Percentiles rank a stretch among this genome's conserved stretches.
Conservation (phyloP, 2,329 filamentous ascomycete species). For the Monascus ruber region DNA sequence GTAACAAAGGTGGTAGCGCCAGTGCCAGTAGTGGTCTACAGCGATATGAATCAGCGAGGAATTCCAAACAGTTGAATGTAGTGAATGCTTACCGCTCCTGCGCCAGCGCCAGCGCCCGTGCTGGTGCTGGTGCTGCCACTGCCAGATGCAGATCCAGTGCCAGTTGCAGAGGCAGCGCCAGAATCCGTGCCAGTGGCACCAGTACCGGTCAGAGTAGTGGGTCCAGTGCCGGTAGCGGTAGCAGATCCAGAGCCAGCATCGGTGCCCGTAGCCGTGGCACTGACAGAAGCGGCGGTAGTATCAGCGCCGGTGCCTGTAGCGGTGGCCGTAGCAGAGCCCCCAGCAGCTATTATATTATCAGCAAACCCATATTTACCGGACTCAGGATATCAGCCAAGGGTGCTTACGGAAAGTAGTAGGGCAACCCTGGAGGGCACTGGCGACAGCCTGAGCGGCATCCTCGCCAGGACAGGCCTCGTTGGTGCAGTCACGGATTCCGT, state of each 20-base stretch:
- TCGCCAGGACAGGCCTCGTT: constrained; percentile 31
- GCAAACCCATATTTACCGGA: not conserved
- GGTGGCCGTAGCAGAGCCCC: constrained; percentile 1
- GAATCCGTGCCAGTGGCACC: constrained; percentile 5
- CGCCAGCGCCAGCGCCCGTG: constrained; percentile 5
- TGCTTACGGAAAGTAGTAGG: constrained; percentile 11
- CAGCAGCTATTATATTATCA: not conserved
- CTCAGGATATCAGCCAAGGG: not conserved
- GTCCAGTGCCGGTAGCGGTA: constrained; percentile 3
- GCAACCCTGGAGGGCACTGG: constrained; percentile 26
- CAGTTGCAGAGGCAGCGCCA: constrained; percentile 8
- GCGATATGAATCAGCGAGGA: too few relatives aligned
- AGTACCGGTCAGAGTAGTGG: not conserved
- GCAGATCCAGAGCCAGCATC: not conserved
- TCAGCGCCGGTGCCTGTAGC: constrained; percentile 4
- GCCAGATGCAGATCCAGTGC: constrained; percentile 2
- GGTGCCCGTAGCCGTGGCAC: constrained; percentile 4
- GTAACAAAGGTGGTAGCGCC: not conserved
- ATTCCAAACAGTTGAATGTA: too few relatives aligned
- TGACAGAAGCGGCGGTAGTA: constrained; percentile 2
- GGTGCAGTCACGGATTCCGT: constrained; percentile 38
- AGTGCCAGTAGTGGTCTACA: not conserved
- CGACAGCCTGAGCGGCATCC: constrained; percentile 20
- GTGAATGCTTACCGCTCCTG: constrained; percentile 2
- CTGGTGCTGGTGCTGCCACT: constrained; percentile 5